Evolutionary conservation across 805 yeast species (phyloP).

Genomic region (Zygosaccharomyces kombuchaensis): DNA sequence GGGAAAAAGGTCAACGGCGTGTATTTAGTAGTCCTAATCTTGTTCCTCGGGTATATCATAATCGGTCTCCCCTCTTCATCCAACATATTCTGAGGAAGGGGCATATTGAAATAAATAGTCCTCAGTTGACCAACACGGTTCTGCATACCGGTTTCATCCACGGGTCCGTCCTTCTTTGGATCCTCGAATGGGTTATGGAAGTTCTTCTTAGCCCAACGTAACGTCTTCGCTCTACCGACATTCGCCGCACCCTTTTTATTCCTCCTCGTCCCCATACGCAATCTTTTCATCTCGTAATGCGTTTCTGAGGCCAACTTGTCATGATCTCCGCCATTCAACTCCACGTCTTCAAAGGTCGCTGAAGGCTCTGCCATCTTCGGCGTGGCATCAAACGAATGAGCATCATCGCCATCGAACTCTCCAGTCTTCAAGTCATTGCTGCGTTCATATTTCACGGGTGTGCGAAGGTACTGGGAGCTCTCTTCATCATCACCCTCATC

Average conservation of each 20-base stretch:
- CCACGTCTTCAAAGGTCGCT: slow-evolving; percentile 27
- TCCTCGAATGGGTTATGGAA: slow-evolving; percentile 35
- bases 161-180: slow-evolving; percentile 22
- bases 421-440: slow-evolving; percentile 10
- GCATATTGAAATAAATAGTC: slow-evolving; percentile 54
- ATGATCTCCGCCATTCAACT: slow-evolving; percentile 18
- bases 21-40: slow-evolving; percentile 91
- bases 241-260: slow-evolving; percentile 65
- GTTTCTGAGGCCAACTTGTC: slow-evolving; percentile 11
- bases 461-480: slow-evolving; percentile 1
- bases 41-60: slow-evolving; percentile 72
- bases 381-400: slow-evolving; percentile 28
- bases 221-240: slow-evolving; percentile 55
- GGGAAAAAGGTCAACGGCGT: slow-evolving; percentile 88
- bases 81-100: slow-evolving; percentile 52
- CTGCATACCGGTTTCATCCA: slow-evolving; percentile 35
- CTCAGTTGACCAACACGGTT: slow-evolving; percentile 43
- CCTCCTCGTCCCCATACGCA: slow-evolving; percentile 90
- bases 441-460: background rate
- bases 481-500: slow-evolving; percentile 16
- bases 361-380: slow-evolving; percentile 18
- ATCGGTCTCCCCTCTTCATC: slow-evolving; percentile 60
- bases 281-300: slow-evolving; percentile 52
- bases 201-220: slow-evolving; percentile 44
- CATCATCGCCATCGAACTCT: slow-evolving; percentile 19